A percentile compares a stretch with the other conserved stretches of the same genome.
phyloP scores from a whole-genome alignment of 192 early-diverging fungal genomes.

The Coemansia sp. region DNA sequence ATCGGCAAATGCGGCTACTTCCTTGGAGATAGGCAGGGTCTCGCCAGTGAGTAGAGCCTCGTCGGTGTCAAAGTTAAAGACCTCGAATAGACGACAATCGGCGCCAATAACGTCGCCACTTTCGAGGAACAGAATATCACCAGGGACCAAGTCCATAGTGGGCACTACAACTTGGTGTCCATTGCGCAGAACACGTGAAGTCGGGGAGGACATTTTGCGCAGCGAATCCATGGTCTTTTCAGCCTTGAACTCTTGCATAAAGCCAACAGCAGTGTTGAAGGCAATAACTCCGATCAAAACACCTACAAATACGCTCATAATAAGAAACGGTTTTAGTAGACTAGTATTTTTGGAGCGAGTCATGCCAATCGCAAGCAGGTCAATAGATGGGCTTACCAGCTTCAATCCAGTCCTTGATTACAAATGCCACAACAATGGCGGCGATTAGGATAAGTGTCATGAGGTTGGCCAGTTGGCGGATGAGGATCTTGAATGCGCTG shows the following conservation, averaged over 20 bases:
- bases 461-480: slow-evolving; percentile 65
- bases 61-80: slow-evolving; percentile 87
- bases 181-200: slow-evolving; percentile 82
- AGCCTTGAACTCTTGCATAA: slow-evolving; percentile 94
- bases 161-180: slow-evolving; percentile 70
- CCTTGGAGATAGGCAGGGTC: slow-evolving; percentile 77
- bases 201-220: slow-evolving; percentile 82
- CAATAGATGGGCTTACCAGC: slow-evolving; percentile 29
- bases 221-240: slow-evolving; percentile 93
- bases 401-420: slow-evolving; percentile 64
- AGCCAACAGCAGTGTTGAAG: slow-evolving; percentile 88
- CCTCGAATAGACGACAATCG: slow-evolving; percentile 79
- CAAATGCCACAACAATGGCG: slow-evolving; percentile 64
- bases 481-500: slow-evolving; percentile 60
- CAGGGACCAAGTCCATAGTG: slow-evolving; percentile 79
- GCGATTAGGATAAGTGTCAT: slow-evolving; percentile 68
- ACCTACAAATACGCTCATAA: slow-evolving; percentile 39
- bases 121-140: slow-evolving; percentile 89
- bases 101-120: slow-evolving; percentile 94
- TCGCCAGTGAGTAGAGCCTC: slow-evolving; percentile 95
- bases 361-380: not conserved
- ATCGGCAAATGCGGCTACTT: slow-evolving; percentile 62
- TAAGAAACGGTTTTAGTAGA: not conserved
- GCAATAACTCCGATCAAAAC: slow-evolving; percentile 79
- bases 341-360: not conserved